Base-by-base conservation (phyloP, 208 protist species). In the Tetramitus jugosus region DNA sequence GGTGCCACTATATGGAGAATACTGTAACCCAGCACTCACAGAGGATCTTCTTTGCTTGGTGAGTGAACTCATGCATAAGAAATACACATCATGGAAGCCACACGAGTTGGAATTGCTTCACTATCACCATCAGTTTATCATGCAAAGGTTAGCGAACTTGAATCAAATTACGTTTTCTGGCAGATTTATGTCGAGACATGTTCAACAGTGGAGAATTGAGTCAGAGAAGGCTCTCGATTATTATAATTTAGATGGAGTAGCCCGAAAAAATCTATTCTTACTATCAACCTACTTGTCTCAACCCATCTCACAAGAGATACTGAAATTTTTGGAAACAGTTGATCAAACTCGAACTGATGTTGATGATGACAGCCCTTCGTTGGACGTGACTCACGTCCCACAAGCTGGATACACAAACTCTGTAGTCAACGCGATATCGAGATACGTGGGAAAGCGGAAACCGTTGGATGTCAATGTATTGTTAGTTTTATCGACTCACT, bases 231-330 rank as follows among this genome's bases (percentile, higher is more conserved):
- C 0, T n/a, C 26, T 52, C 1, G 33, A 71, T 46, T 49, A 29
- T 71, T 46, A 71, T n/a, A 71, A 45, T 49, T n/a, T 46, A 31
- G 65, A 71, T 49, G 65, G 29, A 71, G 33, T 35, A 29, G 40
- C 6, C n/a, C 49, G 43, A 13, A 71, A 71, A 49, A 71, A 49
- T 33, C 26, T 71, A 35, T 71, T 71, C 39, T 71, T 71, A 49
- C 3, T 71, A 35, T 49, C 39, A 33, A 35, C 7, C 1, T 71
- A 49, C 26, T 71, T 71, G 20, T 49, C 40, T 1, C 43, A 31
- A 71, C 65, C 37, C 4, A 43, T 46, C 2, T 6, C 39, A 7
- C 6, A 42, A 46, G 13, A 2, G 7, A 52, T 71, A 14, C n/a
- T 49, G 3, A 13, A 71, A 37, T 71, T 49, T 49, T 46, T 71